A percentile compares a stretch with the other conserved stretches of the same genome.
Conservation (phyloP, 2,329 filamentous ascomycete genomes). For the Didymella pomorum region DNA sequence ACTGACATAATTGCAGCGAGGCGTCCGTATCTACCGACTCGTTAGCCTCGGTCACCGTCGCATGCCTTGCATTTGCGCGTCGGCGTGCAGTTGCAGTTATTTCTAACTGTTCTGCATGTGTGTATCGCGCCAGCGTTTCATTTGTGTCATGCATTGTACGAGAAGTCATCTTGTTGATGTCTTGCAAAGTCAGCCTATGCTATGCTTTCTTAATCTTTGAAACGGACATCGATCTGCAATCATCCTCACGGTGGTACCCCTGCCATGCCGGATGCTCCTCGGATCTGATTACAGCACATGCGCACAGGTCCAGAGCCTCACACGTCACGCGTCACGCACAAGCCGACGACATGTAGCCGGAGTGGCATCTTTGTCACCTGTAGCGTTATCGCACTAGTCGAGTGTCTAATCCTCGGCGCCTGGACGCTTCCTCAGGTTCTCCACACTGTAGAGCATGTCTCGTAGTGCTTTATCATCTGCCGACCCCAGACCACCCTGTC, state of each 20-base stretch:
- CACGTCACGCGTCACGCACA: conserved; percentile 20
- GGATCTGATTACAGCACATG: conserved; percentile 26
- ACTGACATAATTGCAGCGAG: conserved; percentile 24
- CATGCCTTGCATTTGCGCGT: conserved; percentile 3
- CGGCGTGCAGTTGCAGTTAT: background rate
- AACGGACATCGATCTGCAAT: background rate
- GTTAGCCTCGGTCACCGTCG: conserved; percentile 21
- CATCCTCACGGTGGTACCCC: background rate
- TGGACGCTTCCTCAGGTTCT: conserved; percentile 60
- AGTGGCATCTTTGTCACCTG: conserved; percentile 16
- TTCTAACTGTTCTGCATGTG: background rate
- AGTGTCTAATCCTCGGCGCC: conserved; percentile 46
- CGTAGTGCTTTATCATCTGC: conserved; percentile 51
- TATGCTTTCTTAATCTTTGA: too few relatives aligned
- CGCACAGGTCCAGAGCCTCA: conserved; percentile 27
- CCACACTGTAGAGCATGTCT: conserved; percentile 57
- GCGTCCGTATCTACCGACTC: conserved; percentile 20
- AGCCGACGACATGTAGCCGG: conserved; percentile 1
- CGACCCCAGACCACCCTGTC: conserved; percentile 26
- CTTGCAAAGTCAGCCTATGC: too few relatives aligned
- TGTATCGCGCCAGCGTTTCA: background rate
- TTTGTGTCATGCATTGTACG: background rate
- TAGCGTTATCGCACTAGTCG: conserved; percentile 6
- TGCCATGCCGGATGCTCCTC: conserved; percentile 12
- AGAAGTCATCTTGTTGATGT: background rate